Evolutionary conservation across 2,329 filamentous ascomycete genomes (phyloP), one percentile per base, ranked within the genome.

Genomic region (Monosporascus ibericus): DNA sequence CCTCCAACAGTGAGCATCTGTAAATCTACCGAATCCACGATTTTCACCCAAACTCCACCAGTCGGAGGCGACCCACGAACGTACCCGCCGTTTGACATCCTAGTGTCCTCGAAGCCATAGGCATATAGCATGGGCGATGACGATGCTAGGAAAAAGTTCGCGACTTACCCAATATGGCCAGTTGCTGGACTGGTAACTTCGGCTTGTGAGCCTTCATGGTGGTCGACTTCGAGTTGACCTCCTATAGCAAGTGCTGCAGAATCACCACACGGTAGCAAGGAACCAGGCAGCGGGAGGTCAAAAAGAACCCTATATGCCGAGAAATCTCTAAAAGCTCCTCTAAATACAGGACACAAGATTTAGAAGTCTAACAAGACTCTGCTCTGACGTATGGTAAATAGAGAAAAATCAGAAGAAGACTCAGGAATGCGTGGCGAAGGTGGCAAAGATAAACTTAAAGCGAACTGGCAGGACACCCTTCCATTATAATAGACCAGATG

Each of bases 131-230:
- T 55, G 49, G 38, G 52, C 39, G 11, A 42, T 20, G 18, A 27
- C 7, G 42, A 46, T n/a, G 25, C 14, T 49, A 52, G 47, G 42
- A 27, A 54, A 59, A 27, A 30, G 47, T 11, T 44, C 25, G 46
- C 52, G 55, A 65, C 80, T 76, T 78, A 91, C 88, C 85, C 58
- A 95, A 73, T 65, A 95, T 91, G 44, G 84, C 74, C 64, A 95
- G 76, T 73, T 95, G 90, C 77, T 85, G 81, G 42, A 82, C 76
- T 1, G 90, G 89, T 76, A 94, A 77, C 74, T 84, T 88, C 25
- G 83, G 79, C 57, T 68, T 60, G 53, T 56, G 61, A 55, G 58
- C 58, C 22, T 58, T 58, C 49, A 55, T 63, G 17, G 57, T 50
- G 11, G 57, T 50, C 59, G 62, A 62, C 46, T 24, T 58, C 34